Conservation (phyloP, 2,329 filamentous ascomycete species). For the Colletotrichum tabaci region DNA sequence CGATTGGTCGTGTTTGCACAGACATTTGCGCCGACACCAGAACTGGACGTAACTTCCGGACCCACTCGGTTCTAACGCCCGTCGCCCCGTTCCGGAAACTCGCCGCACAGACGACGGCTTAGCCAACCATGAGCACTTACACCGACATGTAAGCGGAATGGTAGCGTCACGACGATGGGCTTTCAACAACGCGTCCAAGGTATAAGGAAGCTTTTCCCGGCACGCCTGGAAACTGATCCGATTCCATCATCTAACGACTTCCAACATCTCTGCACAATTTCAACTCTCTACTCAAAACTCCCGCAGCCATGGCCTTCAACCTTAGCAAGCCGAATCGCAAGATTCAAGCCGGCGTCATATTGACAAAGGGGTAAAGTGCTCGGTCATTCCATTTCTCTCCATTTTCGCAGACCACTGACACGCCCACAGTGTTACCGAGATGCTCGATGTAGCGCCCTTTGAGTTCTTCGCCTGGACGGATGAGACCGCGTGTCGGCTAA, state of each 20-base stretch:
- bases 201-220: not conserved
- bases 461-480: slow-evolving; percentile 48
- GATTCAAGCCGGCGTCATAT: slow-evolving; percentile 50
- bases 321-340: slow-evolving; percentile 46
- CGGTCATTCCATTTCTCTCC: not conserved
- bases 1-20: not conserved
- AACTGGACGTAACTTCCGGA: slow-evolving; percentile 18
- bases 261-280: not conserved
- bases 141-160: too few relatives aligned
- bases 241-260: too few relatives aligned
- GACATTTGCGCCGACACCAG: not conserved
- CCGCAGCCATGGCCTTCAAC: slow-evolving; percentile 38
- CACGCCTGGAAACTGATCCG: too few relatives aligned
- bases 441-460: slow-evolving; percentile 54
- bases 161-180: not conserved
- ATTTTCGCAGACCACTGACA: not conserved
- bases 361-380: slow-evolving; percentile 47
- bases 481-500: slow-evolving; percentile 36
- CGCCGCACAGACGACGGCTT: not conserved
- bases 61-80: slow-evolving; percentile 22
- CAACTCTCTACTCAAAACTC: not conserved
- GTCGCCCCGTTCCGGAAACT: not conserved
- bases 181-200: too few relatives aligned
- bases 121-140: not conserved
- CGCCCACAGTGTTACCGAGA: slow-evolving; percentile 49